phyloP scores from a whole-genome alignment of 306 rosid species.

The Lotus japonicus region DNA sequence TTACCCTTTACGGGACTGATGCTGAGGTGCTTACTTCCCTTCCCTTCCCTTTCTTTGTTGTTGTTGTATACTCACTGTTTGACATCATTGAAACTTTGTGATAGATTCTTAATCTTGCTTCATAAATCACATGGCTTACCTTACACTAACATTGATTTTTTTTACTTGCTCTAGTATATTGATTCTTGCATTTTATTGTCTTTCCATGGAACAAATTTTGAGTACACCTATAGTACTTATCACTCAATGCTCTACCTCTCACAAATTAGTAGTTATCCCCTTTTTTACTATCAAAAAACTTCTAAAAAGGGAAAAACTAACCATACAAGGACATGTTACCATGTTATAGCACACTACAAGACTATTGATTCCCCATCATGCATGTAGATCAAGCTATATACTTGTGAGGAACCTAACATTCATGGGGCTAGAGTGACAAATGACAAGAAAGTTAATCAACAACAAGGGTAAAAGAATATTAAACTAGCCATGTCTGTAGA shows the following conservation, averaged over 20 bases:
- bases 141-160: background rate
- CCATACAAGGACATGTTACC: no score
- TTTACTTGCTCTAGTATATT: background rate
- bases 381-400: background rate
- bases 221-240: no score
- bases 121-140: background rate
- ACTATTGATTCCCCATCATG: no score
- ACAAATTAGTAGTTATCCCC: no score
- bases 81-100: background rate
- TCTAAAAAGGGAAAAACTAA: no score
- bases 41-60: no score
- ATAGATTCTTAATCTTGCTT: background rate
- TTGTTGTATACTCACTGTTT: background rate
- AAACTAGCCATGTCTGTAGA: background rate
- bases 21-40: slow-evolving; percentile 53
- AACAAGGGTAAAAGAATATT: background rate
- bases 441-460: background rate
- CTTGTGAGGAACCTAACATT: background rate
- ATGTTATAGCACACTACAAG: no score
- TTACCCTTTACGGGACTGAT: slow-evolving; percentile 84
- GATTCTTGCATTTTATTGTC: background rate
- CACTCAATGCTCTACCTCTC: no score
- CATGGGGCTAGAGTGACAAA: background rate
- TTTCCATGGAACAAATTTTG: background rate
- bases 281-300: no score